These are phyloP conservation scores for Aspergillus alliaceus DNA, from an alignment of 2,329 filamentous ascomycete genomes.

Conservation along the genomic window DNA sequence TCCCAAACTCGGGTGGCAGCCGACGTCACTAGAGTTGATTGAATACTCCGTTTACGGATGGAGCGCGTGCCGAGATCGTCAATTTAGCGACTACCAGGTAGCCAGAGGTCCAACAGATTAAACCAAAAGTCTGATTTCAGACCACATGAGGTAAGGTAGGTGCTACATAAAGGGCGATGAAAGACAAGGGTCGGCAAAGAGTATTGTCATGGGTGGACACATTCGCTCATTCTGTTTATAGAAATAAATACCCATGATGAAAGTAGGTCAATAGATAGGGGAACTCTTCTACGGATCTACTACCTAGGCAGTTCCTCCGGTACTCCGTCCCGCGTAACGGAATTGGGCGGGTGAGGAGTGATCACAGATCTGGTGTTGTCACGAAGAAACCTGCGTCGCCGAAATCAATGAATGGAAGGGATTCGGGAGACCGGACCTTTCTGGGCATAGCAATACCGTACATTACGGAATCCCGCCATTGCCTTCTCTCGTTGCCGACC, in stretches of 20 bases:
- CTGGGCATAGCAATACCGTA: constrained; percentile 29
- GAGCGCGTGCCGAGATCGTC: constrained; percentile 13
- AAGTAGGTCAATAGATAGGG: not conserved
- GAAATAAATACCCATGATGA: not conserved
- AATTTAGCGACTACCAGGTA: not conserved
- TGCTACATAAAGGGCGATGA: too few species aligned
- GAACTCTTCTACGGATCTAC: too few species aligned
- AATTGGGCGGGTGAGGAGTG: constrained; percentile 16
- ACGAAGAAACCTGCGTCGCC: constrained; percentile 5
- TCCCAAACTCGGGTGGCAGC: constrained; percentile 15
- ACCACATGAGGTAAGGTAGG: too few species aligned
- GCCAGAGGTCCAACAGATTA: not conserved
- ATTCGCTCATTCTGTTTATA: too few species aligned
- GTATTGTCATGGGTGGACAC: too few species aligned
- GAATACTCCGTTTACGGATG: constrained; percentile 15
- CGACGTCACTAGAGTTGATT: constrained; percentile 31
- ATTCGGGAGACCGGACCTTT: constrained; percentile 23
- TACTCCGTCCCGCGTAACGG: constrained; percentile 16
- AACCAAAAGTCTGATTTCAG: not conserved
- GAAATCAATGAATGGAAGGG: constrained; percentile 3
- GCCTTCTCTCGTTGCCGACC: constrained; percentile 10
- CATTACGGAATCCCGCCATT: constrained; percentile 14
- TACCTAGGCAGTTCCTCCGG: constrained; percentile 8
- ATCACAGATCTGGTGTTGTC: too few species aligned
- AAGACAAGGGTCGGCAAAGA: not conserved